Base-by-base conservation (phyloP, 345 rosid genomes). In the Carallia brachiata region DNA sequence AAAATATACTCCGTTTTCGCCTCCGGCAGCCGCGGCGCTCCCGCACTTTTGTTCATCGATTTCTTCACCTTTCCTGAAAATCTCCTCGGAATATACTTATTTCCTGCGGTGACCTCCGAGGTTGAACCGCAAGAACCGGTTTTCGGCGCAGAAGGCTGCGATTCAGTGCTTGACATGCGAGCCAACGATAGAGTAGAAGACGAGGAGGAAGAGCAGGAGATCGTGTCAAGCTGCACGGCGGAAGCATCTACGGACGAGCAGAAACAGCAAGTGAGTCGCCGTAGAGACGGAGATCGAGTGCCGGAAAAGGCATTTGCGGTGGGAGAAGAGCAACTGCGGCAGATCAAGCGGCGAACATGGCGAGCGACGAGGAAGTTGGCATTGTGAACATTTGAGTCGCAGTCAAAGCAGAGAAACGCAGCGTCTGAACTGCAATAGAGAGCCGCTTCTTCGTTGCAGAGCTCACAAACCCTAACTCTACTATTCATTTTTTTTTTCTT, bases 341-440 rank as follows among this genome's bases (percentile, higher is more conserved):
- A 85, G 56, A 85, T n/a, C 27, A 68, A 6, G 31, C 37, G 48
- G 28, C 85, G 82, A 57, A 79, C 15, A 64, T 81, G 89, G 32
- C 82, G 89, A 16, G 87, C 80, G 9, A 83, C 86, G 68, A 85
- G 82, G 70, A 85, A 85, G 81, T 85, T 85, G 32, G 85, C 83
- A n/a, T 62, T 53, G 68, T 85, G 86, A 62, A 85, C 89, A 48
- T 64, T 47, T 61, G 73, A 32, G 66, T 85, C 85, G 72, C 89
- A 85, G 44, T 32, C 50, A 18, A 58, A 19, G 56, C 87, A 85
- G 36, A 85, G 85, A 47, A 81, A 83, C 17, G 86, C 89, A 17
- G 79, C 58, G 70, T 85, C 86, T 1, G 89, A 76, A 6, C 60
- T 61, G 52, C 86, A 85, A 80, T 79, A 78, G 70, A 81, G 70